These are phyloP conservation scores for Trichoderma gracile DNA, from an alignment of 2,329 filamentous ascomycete species.

Conservation along the genomic window DNA sequence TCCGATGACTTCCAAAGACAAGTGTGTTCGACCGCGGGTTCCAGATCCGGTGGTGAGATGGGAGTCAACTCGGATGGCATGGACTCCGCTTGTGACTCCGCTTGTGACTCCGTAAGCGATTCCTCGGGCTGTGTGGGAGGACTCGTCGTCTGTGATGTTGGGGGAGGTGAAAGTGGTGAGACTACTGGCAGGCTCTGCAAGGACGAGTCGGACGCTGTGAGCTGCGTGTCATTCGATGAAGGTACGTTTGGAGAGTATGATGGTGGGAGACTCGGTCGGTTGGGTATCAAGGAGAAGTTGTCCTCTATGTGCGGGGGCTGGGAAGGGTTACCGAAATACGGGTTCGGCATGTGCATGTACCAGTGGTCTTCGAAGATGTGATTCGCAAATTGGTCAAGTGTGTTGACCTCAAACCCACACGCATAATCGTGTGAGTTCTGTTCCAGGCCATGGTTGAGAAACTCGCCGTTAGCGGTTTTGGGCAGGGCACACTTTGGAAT, in stretches of 20 bases:
- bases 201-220: constrained; percentile 32
- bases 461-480: constrained; percentile 27
- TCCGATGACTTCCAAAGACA: constrained; percentile 40
- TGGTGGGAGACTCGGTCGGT: constrained; percentile 1
- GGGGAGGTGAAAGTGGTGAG: constrained; percentile 32
- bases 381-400: constrained; percentile 33
- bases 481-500: constrained; percentile 36
- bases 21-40: constrained; percentile 33
- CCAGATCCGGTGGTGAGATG: constrained; percentile 22
- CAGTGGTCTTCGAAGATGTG: constrained; percentile 37
- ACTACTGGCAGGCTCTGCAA: constrained; percentile 32
- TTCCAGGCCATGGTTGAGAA: constrained; percentile 26
- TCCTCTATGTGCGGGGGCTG: background rate
- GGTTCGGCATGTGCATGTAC: constrained; percentile 3
- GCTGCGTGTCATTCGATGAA: constrained; percentile 23
- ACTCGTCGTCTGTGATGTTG: constrained; percentile 36
- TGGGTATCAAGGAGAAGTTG: constrained; percentile 6
- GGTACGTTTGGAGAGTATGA: constrained; percentile 15
- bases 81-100: constrained; percentile 16
- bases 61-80: background rate
- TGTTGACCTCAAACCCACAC: constrained; percentile 36
- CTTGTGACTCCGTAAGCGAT: constrained; percentile 5
- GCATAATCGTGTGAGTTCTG: constrained; percentile 30
- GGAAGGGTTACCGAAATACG: background rate
- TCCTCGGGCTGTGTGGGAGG: constrained; percentile 34